Evolutionary conservation across 2,329 filamentous ascomycete genomes (phyloP).

Genomic region (Cladophialophora carrionii): DNA sequence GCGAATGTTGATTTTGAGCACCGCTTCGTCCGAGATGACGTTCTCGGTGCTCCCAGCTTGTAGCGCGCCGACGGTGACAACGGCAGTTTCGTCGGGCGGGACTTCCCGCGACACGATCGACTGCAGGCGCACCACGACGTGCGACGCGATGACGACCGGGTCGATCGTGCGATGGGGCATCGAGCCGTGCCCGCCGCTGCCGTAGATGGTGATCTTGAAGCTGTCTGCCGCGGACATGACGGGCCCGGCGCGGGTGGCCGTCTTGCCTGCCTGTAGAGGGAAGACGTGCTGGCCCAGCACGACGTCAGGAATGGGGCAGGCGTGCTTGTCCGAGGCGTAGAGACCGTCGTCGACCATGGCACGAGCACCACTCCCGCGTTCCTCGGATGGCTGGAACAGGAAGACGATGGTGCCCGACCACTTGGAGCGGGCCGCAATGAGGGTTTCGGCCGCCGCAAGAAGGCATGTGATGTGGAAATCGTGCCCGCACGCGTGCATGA

Average conservation of each 20-base stretch:
- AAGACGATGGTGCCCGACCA: constrained; percentile 68
- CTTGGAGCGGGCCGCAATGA: constrained; percentile 49
- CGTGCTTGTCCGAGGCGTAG: constrained; percentile 46
- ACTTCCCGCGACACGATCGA: constrained; percentile 61
- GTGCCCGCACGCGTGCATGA: constrained; percentile 66
- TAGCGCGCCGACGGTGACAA: constrained; percentile 63
- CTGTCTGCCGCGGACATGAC: constrained; percentile 52
- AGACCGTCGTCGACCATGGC: constrained; percentile 65
- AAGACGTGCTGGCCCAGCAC: constrained; percentile 63
- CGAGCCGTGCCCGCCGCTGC: constrained; percentile 62
- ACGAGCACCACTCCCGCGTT: constrained; percentile 64
- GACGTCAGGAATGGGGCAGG: constrained; percentile 58
- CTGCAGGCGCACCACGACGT: constrained; percentile 62
- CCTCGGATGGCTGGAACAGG: constrained; percentile 70
- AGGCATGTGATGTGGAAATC: constrained; percentile 64
- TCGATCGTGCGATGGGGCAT: constrained; percentile 62
- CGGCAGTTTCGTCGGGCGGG: constrained; percentile 57
- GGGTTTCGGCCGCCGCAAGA: constrained; percentile 57
- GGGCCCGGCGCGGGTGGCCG: constrained; percentile 46
- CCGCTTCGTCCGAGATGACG: constrained; percentile 60
- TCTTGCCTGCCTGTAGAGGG: constrained; percentile 47
- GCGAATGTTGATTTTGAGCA: constrained; percentile 60
- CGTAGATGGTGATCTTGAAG: constrained; percentile 59
- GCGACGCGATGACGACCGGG: constrained; percentile 61
- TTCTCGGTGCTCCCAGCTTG: constrained; percentile 64